These are phyloP conservation scores for Colletotrichum endophyticum DNA, from an alignment of 2,329 filamentous ascomycete species.

Conservation along the genomic window DNA sequence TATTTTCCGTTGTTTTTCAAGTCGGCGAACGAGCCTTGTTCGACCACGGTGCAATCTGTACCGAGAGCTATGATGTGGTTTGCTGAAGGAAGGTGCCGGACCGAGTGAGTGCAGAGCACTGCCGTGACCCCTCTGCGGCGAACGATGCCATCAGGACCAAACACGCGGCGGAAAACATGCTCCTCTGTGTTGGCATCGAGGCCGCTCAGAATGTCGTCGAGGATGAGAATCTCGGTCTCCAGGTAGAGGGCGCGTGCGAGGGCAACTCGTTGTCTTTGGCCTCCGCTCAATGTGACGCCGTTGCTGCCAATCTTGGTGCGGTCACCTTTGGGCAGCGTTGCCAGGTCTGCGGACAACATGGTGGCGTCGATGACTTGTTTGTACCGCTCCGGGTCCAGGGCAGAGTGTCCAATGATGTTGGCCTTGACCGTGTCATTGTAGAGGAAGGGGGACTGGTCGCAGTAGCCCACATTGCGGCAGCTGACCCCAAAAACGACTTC, in stretches of 20 bases:
- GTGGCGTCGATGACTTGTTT: slow-evolving; percentile 37
- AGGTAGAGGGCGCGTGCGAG: slow-evolving; percentile 37
- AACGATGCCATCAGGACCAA: slow-evolving; percentile 30
- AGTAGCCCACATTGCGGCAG: slow-evolving; percentile 29
- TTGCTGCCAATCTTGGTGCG: slow-evolving; percentile 42
- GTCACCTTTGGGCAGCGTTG: slow-evolving; percentile 36
- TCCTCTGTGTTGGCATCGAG: slow-evolving; percentile 37
- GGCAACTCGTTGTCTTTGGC: slow-evolving; percentile 32
- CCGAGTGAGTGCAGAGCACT: slow-evolving; percentile 43
- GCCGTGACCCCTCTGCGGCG: slow-evolving; percentile 26
- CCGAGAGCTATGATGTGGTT: slow-evolving; percentile 50
- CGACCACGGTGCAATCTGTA: slow-evolving; percentile 39
- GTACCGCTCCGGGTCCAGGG: slow-evolving; percentile 36
- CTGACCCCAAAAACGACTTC: slow-evolving; percentile 14
- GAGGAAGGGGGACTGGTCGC: slow-evolving; percentile 36
- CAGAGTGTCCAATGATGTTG: slow-evolving; percentile 40
- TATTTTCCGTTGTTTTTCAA: slow-evolving; percentile 42
- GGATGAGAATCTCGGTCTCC: slow-evolving; percentile 30
- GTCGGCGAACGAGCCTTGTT: slow-evolving; percentile 44
- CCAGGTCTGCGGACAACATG: slow-evolving; percentile 34
- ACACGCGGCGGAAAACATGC: slow-evolving; percentile 33
- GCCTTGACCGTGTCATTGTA: slow-evolving; percentile 37
- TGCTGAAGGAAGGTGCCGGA: slow-evolving; percentile 42
- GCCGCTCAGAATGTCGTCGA: slow-evolving; percentile 41
- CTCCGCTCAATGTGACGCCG: slow-evolving; percentile 47